Evolutionary conservation across 2,329 filamentous ascomycete species (phyloP).

Genomic region (Clonostachys solani): DNA sequence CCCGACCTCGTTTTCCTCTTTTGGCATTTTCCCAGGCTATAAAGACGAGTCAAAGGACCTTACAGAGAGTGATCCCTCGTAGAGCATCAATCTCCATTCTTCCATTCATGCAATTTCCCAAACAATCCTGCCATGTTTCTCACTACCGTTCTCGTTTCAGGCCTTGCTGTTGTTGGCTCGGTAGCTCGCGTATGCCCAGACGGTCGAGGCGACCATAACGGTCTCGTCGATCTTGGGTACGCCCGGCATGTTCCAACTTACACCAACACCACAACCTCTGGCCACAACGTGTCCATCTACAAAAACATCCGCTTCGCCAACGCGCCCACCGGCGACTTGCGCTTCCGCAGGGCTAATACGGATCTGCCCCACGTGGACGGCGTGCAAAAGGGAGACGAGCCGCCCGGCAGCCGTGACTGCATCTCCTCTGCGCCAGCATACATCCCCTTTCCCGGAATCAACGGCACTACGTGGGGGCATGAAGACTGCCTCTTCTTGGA

Average conservation of each 20-base stretch:
- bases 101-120: no score
- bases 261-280: constrained; percentile 9
- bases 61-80: no score
- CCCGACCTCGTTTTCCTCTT: no score
- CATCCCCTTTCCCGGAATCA: constrained; percentile 7
- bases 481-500: constrained; percentile 15
- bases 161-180: no score
- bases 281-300: constrained; percentile 10
- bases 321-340: constrained; percentile 11
- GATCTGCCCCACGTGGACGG: constrained; percentile 3
- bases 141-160: no score
- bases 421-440: constrained; percentile 8
- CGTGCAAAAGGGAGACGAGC: constrained; percentile 8
- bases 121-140: no score
- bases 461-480: constrained; percentile 10
- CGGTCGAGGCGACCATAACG: not conserved
- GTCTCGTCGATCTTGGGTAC: constrained; percentile 8
- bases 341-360: constrained; percentile 11
- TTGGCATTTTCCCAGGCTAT: no score
- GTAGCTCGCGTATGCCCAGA: no score
- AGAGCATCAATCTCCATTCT: no score
- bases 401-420: constrained; percentile 3
- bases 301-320: constrained; percentile 17
- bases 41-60: no score
- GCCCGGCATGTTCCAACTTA: constrained; percentile 10